phyloP scores from a whole-genome alignment of 495 filamentous ascomycete species.

The Penicillium turbatum region DNA sequence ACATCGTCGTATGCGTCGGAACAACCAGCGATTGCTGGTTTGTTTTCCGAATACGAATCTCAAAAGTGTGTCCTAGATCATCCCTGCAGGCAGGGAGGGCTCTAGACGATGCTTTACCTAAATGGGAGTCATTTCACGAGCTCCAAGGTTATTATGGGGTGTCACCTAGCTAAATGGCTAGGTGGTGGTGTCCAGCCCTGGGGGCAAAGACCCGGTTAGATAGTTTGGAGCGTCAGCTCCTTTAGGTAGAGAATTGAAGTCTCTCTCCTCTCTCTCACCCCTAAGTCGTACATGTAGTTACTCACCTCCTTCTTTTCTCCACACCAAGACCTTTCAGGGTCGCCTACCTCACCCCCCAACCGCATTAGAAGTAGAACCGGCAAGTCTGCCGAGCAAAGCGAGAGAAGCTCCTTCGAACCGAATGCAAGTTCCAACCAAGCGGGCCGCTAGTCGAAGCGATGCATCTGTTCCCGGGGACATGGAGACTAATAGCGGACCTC shows the following conservation, averaged over 20 bases:
- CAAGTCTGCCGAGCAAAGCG: no score
- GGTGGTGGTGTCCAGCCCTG: no score
- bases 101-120: background rate
- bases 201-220: no score
- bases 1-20: background rate
- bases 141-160: background rate
- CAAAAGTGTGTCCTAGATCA: background rate
- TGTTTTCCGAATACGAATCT: background rate
- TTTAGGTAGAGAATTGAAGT: no score
- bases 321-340: no score
- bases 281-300: no score
- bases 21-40: background rate
- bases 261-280: no score
- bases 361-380: no score
- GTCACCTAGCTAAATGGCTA: no score
- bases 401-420: background rate
- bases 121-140: background rate
- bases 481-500: background rate
- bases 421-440: background rate
- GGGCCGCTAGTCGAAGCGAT: slow-evolving; percentile 3
- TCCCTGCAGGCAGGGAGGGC: background rate
- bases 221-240: no score
- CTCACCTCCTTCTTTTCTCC: background rate
- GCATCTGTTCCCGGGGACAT: background rate
- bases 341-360: no score